Evolutionary conservation across 352 stramenopile species (phyloP), one percentile per base, ranked within the genome.

Genomic region (Saprolegnia diclina): DNA sequence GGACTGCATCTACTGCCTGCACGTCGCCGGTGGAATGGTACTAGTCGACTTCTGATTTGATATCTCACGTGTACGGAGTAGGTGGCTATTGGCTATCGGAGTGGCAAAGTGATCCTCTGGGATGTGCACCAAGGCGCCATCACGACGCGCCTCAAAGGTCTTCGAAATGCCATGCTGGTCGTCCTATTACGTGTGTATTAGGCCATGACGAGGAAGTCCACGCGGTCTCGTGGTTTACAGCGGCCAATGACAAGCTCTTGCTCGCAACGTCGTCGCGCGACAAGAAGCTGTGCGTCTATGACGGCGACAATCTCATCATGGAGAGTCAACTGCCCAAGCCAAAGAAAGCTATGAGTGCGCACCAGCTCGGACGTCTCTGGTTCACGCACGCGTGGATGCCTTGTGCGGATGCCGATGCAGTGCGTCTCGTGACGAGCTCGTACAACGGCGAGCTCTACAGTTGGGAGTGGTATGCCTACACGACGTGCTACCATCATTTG

Each of bases 121-220:
- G 78, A 91, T 35, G 54, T 73, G 19, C 61, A 70, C 0, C 68
- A 77, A 45, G 72, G 77, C 0, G 64, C 18, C 14, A 55, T 90
- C 5, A 70, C 69, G 0, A 72, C 84, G 35, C 78, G 82, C 1
- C 72, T 90, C 32, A 74, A 80, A 35, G 82, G 63, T 62, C 40
- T n/a, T 22, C 44, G 21, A 22, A 22, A 18, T 54, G 38, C 19
- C 42, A 53, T 1, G 24, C 56, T 56, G 29, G 0, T 1, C 22
- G 11, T 3, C 7, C 10, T 22, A 24, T 24, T 5, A 35, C 48
- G 21, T 55, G 32, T 22, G 5, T 11, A 10, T 11, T 61, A 69
- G 63, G 81, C 0, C 85, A 92, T 66, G 80, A 90, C 19, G 78
- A 90, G 42, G 85, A 92, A 77, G 73, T 92, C 22, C 85, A 92